Base-by-base conservation (phyloP, 2,329 filamentous ascomycete species). In the Neoascochyta sp. region DNA sequence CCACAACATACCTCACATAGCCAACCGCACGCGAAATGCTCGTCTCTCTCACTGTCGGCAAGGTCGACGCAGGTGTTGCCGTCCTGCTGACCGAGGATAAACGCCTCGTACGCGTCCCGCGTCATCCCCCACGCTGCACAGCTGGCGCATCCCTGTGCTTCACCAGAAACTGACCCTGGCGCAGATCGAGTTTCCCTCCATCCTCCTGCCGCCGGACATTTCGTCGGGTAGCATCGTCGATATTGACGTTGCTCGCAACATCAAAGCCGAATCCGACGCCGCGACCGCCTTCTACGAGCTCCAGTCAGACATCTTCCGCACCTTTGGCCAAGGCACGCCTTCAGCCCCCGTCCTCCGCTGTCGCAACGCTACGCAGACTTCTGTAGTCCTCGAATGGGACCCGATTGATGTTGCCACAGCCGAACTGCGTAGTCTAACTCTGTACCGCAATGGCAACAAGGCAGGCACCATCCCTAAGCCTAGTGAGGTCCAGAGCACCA, bases 301-400 rank as follows among this genome's bases (percentile, higher is more conserved):
- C n/a, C 92, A 98, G 69, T 80, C 84, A 53, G 81, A 82, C 51
- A 96, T 98, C 68, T 83, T 84, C 66, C 74, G 76, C 50, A 83
- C 85, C 31, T 96, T 96, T 62, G 92, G 92, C 50, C 78, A 85
- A 46, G 72, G 77, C 38, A 81, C 86, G 34, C 92, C 92, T 17
- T 68, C 76, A 14, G 71, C 83, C 1, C 92, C 92, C 6, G 66
- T 84, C 28, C 79, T 98, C 19, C 86, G 88, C 55, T 93, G 92
- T 65, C 84, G 88, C 66, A 98, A 96, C 74, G 89, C 90, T 32
- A 98, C 92, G 1, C 92, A 98, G 67, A 98, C 92, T n/a, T 93
- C 86, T 16, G 83, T 96, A 24, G 92, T 98, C 20, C 83, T 98
- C 29, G 92, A 96, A 68, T 98, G 92, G 92, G 92, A 96, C 45